Evolutionary conservation across 495 filamentous ascomycete species (phyloP).

Genomic region (Cenococcum geophilum): DNA sequence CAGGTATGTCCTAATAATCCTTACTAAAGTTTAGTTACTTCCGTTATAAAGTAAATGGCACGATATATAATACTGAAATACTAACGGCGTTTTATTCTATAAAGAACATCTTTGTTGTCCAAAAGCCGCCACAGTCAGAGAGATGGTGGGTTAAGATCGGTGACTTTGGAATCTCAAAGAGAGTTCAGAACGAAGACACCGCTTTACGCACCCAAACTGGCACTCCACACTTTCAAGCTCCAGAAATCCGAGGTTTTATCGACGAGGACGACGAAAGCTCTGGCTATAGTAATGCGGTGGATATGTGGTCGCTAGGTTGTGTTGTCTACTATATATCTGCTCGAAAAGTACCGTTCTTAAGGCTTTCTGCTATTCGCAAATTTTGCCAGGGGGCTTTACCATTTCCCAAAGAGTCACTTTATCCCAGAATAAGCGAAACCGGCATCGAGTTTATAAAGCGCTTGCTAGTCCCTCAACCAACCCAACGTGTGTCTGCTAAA

Average conservation of each 20-base stretch:
- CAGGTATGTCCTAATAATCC: neutral
- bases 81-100: conserved; percentile 1
- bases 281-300: conserved; percentile 5
- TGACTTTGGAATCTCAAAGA: conserved; percentile 6
- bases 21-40: neutral
- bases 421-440: neutral
- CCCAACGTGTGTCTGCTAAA: neutral
- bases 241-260: neutral
- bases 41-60: neutral
- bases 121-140: conserved; percentile 3
- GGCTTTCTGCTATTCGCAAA: neutral
- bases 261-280: neutral
- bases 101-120: conserved; percentile 8
- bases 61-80: neutral
- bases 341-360: conserved; percentile 2
- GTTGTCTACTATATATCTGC: conserved; percentile 1
- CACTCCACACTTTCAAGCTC: conserved; percentile 6
- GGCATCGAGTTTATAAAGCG: neutral
- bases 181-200: conserved; percentile 5
- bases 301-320: conserved; percentile 10
- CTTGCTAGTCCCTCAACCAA: neutral
- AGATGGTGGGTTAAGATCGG: conserved; percentile 8
- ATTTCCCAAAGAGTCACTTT: neutral
- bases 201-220: conserved; percentile 3
- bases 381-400: neutral